These are phyloP conservation scores for Solanum paucissectum DNA, from an alignment of 257 asterid species.

Conservation along the genomic window DNA sequence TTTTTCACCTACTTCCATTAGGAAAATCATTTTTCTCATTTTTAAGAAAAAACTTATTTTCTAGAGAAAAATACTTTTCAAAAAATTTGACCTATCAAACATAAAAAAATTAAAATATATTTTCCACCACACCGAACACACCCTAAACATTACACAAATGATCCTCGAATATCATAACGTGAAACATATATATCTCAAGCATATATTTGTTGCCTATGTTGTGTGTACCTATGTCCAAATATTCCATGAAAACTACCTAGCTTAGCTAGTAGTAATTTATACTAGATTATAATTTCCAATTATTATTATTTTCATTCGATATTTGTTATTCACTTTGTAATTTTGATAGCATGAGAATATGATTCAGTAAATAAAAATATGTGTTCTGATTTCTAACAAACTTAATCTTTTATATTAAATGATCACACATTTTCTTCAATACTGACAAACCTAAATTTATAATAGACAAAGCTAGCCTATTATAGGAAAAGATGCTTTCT, in stretches of 20 bases:
- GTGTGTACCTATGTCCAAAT: background rate
- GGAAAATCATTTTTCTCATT: background rate
- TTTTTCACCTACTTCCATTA: background rate
- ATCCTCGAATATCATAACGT: background rate
- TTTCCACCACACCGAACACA: background rate
- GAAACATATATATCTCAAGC: background rate
- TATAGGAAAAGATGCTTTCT: too few relatives aligned
- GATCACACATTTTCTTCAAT: background rate
- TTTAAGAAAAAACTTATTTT: background rate
- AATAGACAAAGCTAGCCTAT: background rate
- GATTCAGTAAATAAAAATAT: too few relatives aligned
- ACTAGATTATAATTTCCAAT: background rate
- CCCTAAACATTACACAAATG: background rate
- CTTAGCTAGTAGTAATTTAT: background rate
- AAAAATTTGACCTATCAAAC: background rate
- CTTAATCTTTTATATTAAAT: too few relatives aligned
- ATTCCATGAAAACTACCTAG: background rate
- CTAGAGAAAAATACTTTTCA: too few relatives aligned
- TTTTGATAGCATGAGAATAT: background rate
- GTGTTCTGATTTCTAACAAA: too few relatives aligned
- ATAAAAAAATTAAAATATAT: too few relatives aligned
- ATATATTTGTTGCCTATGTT: background rate
- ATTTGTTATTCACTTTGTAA: background rate
- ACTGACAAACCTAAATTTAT: rapidly evolving
- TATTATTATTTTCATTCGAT: rapidly evolving